Evolutionary conservation across 192 early-diverging fungal species (phyloP), one percentile per base, ranked within the genome.

Genomic region (Diversispora epigaea): DNA sequence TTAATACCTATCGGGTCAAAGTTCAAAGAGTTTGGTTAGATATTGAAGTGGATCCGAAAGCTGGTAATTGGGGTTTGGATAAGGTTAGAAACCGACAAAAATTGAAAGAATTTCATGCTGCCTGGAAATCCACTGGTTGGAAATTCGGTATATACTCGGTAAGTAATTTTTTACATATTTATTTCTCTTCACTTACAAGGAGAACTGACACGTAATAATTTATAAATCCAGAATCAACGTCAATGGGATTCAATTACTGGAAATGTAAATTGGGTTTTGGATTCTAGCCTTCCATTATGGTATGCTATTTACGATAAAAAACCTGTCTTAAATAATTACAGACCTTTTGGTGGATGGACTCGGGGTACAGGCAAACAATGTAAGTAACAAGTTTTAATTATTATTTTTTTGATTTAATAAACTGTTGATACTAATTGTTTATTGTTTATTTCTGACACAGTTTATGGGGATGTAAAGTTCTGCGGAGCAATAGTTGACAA

Each of bases 241-340:
- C 50, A 52, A 52, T 61, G 58, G 58, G 58, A 21, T 4, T 8
- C 21, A 10, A 61, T 61, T 61, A 61, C 58, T 61, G 58, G 58
- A 10, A 22, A 61, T 39, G 32, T 9, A 61, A 22, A 61, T 61
- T 61, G 58, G 58, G 58, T 61, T 4, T 61, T 61, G 21, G 21
- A 61, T 61, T 61, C 32, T 61, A 61, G 4, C 32, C 21, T 21
- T 32, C 58, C 58, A 32, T 61, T 61, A 61, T 61, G 58, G 58
- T 21, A 25, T 32, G 58, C 58, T 9, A 40, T 25, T 61, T 61
- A 25, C 32, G n/a, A n/a, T n/a, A n/a, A n/a, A n/a, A n/a, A n/a
- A n/a, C n/a, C n/a, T n/a, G n/a, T n/a, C n/a, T n/a, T n/a, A n/a
- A n/a, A n/a, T n/a, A n/a, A n/a, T n/a, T n/a, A n/a, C n/a, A n/a